phyloP scores from a whole-genome alignment of 805 yeast genomes.

The Lipomyces sp. region DNA sequence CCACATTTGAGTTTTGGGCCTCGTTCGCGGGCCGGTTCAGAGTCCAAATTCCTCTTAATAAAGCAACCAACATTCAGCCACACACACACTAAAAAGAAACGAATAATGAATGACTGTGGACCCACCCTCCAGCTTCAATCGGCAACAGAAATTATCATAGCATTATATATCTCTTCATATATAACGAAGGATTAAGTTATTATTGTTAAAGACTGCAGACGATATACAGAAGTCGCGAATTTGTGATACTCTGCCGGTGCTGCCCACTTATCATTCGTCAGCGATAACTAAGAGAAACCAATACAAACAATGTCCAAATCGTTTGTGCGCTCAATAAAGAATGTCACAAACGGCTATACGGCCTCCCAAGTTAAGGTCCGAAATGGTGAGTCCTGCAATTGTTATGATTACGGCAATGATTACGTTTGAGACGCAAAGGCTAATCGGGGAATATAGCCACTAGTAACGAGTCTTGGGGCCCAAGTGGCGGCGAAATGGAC shows the following conservation, averaged over 20 bases:
- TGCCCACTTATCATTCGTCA: neutral
- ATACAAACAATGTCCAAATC: constrained; percentile 17
- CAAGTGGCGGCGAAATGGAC: constrained; percentile 78
- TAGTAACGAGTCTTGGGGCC: constrained; percentile 83
- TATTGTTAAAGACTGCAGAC: no score
- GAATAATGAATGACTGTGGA: no score
- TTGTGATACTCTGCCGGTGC: neutral
- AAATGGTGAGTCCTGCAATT: constrained; percentile 48
- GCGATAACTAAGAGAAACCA: neutral
- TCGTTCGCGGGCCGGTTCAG: no score
- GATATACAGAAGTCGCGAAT: neutral
- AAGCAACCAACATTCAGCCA: no score
- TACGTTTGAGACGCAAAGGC: neutral
- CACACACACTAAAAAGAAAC: no score
- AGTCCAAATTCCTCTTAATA: no score
- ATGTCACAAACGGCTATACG: constrained; percentile 88
- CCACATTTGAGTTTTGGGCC: no score
- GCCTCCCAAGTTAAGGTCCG: constrained; percentile 84
- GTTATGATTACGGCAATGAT: no score
- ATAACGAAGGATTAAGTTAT: neutral
- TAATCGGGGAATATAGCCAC: constrained; percentile 58
- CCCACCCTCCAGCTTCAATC: no score
- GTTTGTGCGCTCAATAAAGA: constrained; percentile 52
- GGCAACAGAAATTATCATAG: no score
- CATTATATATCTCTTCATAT: neutral